These are phyloP conservation scores for Mucor mucedo DNA, from an alignment of 371 early-diverging fungal species.

Conservation along the genomic window DNA sequence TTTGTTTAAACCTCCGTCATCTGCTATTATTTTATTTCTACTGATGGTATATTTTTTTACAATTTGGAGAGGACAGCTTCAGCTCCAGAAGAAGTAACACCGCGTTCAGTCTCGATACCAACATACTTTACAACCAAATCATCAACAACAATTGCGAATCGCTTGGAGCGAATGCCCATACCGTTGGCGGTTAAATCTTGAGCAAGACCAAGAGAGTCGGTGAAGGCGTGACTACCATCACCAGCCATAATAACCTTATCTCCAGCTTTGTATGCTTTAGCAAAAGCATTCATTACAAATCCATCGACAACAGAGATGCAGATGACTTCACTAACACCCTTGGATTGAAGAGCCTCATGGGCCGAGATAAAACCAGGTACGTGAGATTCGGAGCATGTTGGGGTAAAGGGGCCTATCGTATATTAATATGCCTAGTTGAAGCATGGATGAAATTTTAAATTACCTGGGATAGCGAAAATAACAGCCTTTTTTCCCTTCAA, in stretches of 20 bases:
- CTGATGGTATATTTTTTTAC: constrained; percentile 11
- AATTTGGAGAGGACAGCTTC: constrained; percentile 38
- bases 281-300: constrained; percentile 80
- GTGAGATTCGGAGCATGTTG: constrained; percentile 74
- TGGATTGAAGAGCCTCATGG: constrained; percentile 57
- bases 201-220: constrained; percentile 63
- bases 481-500: constrained; percentile 78
- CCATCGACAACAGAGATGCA: constrained; percentile 61
- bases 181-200: constrained; percentile 52
- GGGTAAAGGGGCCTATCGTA: constrained; percentile 60
- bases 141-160: constrained; percentile 73
- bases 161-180: constrained; percentile 50
- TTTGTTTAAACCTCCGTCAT: too few species aligned
- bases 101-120: constrained; percentile 62
- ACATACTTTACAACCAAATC: constrained; percentile 71
- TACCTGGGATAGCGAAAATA: constrained; percentile 73
- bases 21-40: too few species aligned
- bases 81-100: constrained; percentile 35
- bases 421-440: not conserved
- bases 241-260: constrained; percentile 71
- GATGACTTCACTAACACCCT: constrained; percentile 68
- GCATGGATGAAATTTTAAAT: not conserved
- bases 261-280: constrained; percentile 60
- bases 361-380: constrained; percentile 65
- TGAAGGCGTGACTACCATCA: constrained; percentile 69